Evolutionary conservation across 768 basidiomycete genomes (phyloP), one percentile per base, ranked within the genome.

Genomic region (Gloeophyllum trabeum): DNA sequence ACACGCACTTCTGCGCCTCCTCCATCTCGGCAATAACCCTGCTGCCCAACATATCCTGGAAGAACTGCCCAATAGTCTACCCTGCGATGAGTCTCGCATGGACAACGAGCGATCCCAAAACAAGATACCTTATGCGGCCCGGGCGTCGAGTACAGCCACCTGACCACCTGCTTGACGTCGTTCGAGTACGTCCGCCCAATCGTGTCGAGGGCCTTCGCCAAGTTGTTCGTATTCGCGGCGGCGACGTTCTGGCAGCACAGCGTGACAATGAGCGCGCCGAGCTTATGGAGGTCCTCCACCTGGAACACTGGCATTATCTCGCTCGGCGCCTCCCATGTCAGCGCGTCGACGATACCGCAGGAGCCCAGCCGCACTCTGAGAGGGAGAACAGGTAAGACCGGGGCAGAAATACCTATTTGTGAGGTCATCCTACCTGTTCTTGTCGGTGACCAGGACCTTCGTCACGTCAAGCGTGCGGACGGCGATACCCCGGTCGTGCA

Each of bases 281-380:
- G 84, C 65, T 82, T 77, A 28, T 75, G 65, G 10, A 97, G 61
- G 56, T 99, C 96, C 44, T 98, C 92, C 63, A 92, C 89, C 65
- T 91, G 86, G 35, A 79, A 61, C 5, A 70, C 44, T 14, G 62
- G 48, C 3, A 79, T 55, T n/a, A n/a, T n/a, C 42, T 83, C 79
- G 48, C 77, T 72, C 16, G 68, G 73, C 5, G 78, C 67, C 43
- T 88, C 88, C 55, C 83, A 79, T 49, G 76, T 72, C 34, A 97
- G 65, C 4, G 96, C 81, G 51, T 99, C 94, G 37, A 89, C 69
- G 25, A 96, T 68, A 0, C 89, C 88, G 46, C 89, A 91, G 0
- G 89, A 85, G 47, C 82, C 73, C 30, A 98, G 72, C n/a, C 90
- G 79, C 22, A 97, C 59, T 39, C 92, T 89, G 43, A 21, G 24